A percentile compares a stretch with the other conserved stretches of the same genome.
Conservation (phyloP, 208 protist species). For the Trypanosoma brucei region DNA sequence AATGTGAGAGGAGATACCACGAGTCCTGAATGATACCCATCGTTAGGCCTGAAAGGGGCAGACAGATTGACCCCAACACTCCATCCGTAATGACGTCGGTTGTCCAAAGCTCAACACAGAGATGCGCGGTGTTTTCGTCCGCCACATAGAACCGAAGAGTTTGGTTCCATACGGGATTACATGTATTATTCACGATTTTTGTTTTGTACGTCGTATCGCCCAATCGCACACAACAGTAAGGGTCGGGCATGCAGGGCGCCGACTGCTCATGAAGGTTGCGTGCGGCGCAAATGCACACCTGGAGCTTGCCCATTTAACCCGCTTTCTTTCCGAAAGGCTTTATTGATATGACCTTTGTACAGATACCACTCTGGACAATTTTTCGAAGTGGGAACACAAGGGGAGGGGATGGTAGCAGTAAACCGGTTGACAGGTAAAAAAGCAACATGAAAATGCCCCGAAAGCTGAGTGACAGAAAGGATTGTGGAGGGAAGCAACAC, state of each 20-base stretch:
- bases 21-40: slow-evolving; percentile 58
- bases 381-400: background rate
- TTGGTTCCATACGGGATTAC: slow-evolving; percentile 63
- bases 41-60: slow-evolving; percentile 43
- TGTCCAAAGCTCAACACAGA: slow-evolving; percentile 66
- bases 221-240: slow-evolving; percentile 47
- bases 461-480: too few relatives aligned
- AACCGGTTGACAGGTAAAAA: too few relatives aligned
- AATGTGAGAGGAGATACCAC: slow-evolving; percentile 59
- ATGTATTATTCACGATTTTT: slow-evolving; percentile 40
- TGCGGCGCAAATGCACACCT: slow-evolving; percentile 61
- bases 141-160: slow-evolving; percentile 66
- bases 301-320: slow-evolving; percentile 60
- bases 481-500: too few relatives aligned
- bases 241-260: slow-evolving; percentile 43
- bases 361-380: background rate
- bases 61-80: slow-evolving; percentile 55
- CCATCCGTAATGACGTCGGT: slow-evolving; percentile 52
- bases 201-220: slow-evolving; percentile 67
- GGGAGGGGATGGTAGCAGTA: too few relatives aligned
- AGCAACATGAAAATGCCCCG: too few relatives aligned
- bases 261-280: slow-evolving; percentile 49
- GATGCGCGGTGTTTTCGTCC: slow-evolving; percentile 42
- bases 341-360: background rate
- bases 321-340: background rate